Percentiles rank a stretch among this genome's conserved stretches.
Evolutionary conservation across 2,329 filamentous ascomycete species (phyloP).

Genomic region (Colletotrichum liriopes): DNA sequence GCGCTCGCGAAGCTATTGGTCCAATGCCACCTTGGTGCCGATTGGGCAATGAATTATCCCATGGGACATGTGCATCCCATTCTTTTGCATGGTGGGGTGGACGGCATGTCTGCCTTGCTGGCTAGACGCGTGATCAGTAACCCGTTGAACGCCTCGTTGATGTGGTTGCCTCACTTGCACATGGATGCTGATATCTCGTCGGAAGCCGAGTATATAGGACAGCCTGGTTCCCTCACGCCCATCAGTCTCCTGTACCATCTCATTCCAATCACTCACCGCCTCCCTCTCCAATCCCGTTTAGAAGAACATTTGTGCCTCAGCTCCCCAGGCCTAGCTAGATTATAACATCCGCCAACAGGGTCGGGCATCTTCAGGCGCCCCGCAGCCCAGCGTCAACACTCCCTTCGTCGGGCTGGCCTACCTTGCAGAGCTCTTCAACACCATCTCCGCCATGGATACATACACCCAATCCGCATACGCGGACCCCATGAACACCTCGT

Average conservation of each 20-base stretch:
- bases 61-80: background rate
- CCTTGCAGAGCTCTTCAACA: background rate
- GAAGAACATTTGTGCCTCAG: no score
- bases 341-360: background rate
- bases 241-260: background rate
- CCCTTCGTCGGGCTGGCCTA: background rate
- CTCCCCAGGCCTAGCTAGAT: background rate
- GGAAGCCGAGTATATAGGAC: conserved; percentile 6
- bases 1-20: background rate
- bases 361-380: background rate
- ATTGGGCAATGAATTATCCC: background rate
- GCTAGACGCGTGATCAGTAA: conserved; percentile 3
- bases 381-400: no score
- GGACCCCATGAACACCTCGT: conserved; percentile 22
- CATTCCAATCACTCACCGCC: no score
- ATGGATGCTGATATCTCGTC: background rate
- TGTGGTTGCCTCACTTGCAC: conserved; percentile 5
- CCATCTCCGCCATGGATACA: conserved; percentile 17
- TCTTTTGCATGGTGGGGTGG: conserved; percentile 1
- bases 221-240: background rate
- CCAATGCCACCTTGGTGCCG: background rate
- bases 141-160: conserved; percentile 4
- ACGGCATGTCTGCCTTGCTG: conserved; percentile 3
- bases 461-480: conserved; percentile 13
- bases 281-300: background rate